Evolutionary conservation across 2,329 filamentous ascomycete genomes (phyloP), one percentile per base, ranked within the genome.

Genomic region (Colletotrichum costaricense): DNA sequence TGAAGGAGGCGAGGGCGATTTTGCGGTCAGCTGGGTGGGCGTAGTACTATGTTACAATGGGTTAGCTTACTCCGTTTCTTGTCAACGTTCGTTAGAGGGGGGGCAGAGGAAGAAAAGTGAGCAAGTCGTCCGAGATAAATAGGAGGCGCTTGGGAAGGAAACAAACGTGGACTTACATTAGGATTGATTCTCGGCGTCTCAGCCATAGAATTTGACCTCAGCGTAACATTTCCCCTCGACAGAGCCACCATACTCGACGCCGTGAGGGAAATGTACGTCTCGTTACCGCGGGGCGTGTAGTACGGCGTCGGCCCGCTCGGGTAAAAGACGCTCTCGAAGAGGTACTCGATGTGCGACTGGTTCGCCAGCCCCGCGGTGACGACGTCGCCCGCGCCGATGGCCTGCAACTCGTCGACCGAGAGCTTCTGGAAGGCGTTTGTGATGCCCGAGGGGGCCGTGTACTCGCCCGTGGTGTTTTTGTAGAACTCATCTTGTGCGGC

Each of bases 1-100:
- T 78, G 76, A 82, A 81, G 16, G 78, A 80, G 9, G 80, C 76
- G 59, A 81, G 74, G 5, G 80, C 80, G 33, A 82, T 78, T 8
- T 77, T 77, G 14, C 81, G 76, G 63, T 83, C 81, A 24, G 79
- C 72, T 0, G 69, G 52, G 64, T 78, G 67, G 46, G 72, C 76
- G 62, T 78, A 78, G 74, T 79, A 79, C 78, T 79, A 28, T 16
- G 30, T 30, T 1, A 30, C 8, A 3, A 8, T 16, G 3, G 11
- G n/a, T 79, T 72, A 80, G 62, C 28, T 77, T 33, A 76, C 5
- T 4, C 7, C 8, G 5, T 70, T 77, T 7, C 78, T 55, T 0
- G 72, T 67, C 1, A 78, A 63, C 26, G 82, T 78, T 1, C 74
- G n/a, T 24, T 30, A 30, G 28, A 30, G 28, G 28, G 28, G 28